A percentile compares a stretch with the other conserved stretches of the same genome.
phyloP scores from a whole-genome alignment of 2,329 filamentous ascomycete genomes.

The Stenocarpella maydis region DNA sequence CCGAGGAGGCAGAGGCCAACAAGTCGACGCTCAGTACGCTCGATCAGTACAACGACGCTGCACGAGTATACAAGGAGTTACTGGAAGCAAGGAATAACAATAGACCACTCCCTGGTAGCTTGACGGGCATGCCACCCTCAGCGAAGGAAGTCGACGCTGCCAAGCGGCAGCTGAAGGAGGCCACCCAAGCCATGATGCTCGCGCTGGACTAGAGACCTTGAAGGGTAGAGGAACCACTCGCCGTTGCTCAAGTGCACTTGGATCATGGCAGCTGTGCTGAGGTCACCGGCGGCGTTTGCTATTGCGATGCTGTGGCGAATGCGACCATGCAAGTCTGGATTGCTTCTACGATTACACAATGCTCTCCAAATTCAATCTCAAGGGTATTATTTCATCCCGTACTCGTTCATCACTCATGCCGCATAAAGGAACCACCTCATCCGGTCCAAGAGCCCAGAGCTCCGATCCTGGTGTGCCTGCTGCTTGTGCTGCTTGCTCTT shows the following conservation, averaged over 20 bases:
- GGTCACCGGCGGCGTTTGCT: constrained; percentile 17
- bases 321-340: background rate
- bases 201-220: constrained; percentile 19
- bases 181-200: constrained; percentile 28
- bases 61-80: constrained; percentile 24
- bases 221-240: no score
- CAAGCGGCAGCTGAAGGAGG: constrained; percentile 30
- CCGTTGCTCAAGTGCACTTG: no score
- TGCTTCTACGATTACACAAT: constrained; percentile 6
- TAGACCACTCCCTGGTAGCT: constrained; percentile 21
- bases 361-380: background rate
- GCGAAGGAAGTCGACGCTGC: constrained; percentile 26
- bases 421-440: constrained; percentile 23
- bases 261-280: background rate
- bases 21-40: constrained; percentile 20
- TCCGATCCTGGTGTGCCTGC: background rate
- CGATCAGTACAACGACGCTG: constrained; percentile 29
- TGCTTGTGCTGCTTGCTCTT: constrained; percentile 12
- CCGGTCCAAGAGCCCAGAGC: constrained; percentile 19
- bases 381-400: constrained; percentile 5
- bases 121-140: constrained; percentile 32
- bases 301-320: constrained; percentile 6
- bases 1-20: constrained; percentile 32
- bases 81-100: constrained; percentile 29
- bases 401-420: constrained; percentile 1